phyloP scores from a whole-genome alignment of 805 yeast genomes.

The Candida coleopterorum region DNA sequence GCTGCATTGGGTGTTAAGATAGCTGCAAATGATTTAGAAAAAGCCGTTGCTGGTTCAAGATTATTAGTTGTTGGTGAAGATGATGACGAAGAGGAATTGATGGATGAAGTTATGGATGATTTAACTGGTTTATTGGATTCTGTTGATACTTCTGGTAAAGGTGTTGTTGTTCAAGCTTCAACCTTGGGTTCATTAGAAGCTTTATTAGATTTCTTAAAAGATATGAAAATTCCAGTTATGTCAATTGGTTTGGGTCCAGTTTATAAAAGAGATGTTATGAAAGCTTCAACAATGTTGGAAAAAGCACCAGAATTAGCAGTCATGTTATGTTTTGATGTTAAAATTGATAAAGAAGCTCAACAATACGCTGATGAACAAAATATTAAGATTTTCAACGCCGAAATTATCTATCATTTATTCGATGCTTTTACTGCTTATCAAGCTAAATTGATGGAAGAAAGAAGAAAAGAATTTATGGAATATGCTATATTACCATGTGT shows the following conservation, averaged over 20 bases:
- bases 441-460: constrained; percentile 76
- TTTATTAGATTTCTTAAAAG: constrained; percentile 90
- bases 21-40: constrained; percentile 95
- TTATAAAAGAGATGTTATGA: constrained; percentile 96
- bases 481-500: constrained; percentile 95
- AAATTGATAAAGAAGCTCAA: constrained; percentile 96
- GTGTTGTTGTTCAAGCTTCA: constrained; percentile 98
- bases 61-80: constrained; percentile 92
- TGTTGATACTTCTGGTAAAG: constrained; percentile 91
- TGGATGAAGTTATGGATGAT: constrained; percentile 99
- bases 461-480: constrained; percentile 83
- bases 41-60: constrained; percentile 99
- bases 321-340: constrained; percentile 98
- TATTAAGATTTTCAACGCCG: constrained; percentile 90
- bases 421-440: constrained; percentile 94
- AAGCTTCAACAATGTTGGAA: constrained; percentile 94
- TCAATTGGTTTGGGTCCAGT: constrained; percentile 98
- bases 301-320: constrained; percentile 93
- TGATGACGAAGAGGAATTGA: constrained; percentile 94
- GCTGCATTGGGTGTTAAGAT: constrained; percentile 99
- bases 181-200: constrained; percentile 98
- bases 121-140: constrained; percentile 92
- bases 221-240: constrained; percentile 99
- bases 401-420: constrained; percentile 92
- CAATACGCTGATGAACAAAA: constrained; percentile 95